Evolutionary conservation across 2,329 filamentous ascomycete genomes (phyloP).

Genomic region (Microdochium bolleyi): DNA sequence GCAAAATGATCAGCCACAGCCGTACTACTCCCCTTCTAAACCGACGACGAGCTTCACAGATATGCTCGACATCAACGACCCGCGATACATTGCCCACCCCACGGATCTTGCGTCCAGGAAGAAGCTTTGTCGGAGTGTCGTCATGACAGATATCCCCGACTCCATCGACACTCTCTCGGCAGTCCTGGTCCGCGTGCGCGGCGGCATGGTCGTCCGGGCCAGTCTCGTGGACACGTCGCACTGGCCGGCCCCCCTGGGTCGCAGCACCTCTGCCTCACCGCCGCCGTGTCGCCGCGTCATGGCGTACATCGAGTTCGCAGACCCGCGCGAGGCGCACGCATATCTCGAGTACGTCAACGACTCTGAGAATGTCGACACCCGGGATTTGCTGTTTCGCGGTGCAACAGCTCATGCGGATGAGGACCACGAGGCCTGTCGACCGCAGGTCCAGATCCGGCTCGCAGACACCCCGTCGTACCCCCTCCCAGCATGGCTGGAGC

Average conservation of each 20-base stretch:
- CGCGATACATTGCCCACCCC: not conserved
- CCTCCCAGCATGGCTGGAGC: not conserved
- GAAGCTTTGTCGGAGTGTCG: conserved; percentile 7
- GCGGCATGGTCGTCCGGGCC: conserved; percentile 6
- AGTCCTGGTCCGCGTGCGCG: conserved; percentile 7
- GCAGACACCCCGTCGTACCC: not conserved
- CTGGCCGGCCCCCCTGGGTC: not conserved
- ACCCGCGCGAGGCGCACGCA: not conserved
- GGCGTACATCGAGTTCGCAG: not conserved
- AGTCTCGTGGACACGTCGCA: not conserved
- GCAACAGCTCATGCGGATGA: not conserved
- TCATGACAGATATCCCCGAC: conserved; percentile 5
- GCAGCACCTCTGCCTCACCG: not conserved
- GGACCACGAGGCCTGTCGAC: not conserved
- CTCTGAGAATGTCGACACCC: not conserved
- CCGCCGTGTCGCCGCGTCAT: not conserved
- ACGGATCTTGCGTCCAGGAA: not conserved
- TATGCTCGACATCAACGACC: not conserved
- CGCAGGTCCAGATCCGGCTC: not conserved
- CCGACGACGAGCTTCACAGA: not conserved
- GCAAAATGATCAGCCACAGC: no score
- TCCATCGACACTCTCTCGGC: not conserved
- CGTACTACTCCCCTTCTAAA: no score
- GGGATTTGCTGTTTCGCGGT: not conserved
- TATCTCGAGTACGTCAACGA: not conserved